These are phyloP conservation scores for Flaveria linearis DNA, from an alignment of 129 eudicot species.

Conservation along the genomic window DNA sequence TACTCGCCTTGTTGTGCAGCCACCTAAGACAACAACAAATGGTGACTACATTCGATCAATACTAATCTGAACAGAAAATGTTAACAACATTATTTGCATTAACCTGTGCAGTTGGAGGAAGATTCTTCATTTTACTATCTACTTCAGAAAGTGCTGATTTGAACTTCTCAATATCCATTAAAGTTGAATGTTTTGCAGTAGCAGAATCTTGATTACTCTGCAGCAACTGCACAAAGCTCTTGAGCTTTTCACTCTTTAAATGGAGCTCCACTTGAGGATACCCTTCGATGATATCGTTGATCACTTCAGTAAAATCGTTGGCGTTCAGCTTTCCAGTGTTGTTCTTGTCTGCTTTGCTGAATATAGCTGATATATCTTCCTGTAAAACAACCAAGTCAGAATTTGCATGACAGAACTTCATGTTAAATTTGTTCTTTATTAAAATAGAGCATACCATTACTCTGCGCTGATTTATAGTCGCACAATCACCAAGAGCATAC, in stretches of 20 bases:
- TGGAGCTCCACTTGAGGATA: constrained; percentile 81
- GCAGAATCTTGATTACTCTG: no score
- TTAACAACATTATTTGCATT: no score
- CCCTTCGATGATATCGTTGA: constrained; percentile 55
- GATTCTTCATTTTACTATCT: no score
- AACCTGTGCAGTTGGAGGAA: no score
- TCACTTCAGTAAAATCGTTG: constrained; percentile 63
- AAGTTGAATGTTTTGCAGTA: no score
- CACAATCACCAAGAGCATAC: constrained; percentile 88
- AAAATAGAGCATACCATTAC: constrained; percentile 53
- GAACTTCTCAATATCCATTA: no score
- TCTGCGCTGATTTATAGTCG: constrained; percentile 75
- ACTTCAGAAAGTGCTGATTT: no score
- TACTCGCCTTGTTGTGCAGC: no score
- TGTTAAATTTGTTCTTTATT: background rate
- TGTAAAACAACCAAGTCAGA: constrained; percentile 27
- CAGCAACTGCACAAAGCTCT: constrained; percentile 42
- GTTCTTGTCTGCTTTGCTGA: constrained; percentile 71
- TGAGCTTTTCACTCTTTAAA: constrained; percentile 50
- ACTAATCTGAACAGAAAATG: no score
- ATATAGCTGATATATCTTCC: constrained; percentile 72
- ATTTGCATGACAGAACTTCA: background rate
- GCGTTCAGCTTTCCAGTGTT: background rate
- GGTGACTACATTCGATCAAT: no score
- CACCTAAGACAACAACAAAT: no score